These are phyloP conservation scores for Solanum piurae DNA, from an alignment of 257 asterid species.

Conservation along the genomic window DNA sequence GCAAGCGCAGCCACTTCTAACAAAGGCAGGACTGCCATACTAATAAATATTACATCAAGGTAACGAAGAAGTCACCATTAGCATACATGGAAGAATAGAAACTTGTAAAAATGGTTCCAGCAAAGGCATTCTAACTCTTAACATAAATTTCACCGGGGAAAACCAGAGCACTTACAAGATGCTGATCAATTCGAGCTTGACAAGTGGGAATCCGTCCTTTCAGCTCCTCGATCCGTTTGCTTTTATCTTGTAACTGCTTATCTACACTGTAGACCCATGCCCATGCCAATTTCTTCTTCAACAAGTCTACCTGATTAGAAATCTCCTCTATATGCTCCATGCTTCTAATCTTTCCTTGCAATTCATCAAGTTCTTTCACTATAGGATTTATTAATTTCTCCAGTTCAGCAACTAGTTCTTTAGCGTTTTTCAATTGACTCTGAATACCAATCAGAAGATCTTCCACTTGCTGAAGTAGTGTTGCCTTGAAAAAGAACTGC, in stretches of 20 bases:
- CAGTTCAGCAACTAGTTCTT: conserved; percentile 53
- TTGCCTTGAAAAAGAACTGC: conserved; percentile 96
- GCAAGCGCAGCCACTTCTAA: neutral
- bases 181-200: conserved; percentile 56
- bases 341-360: conserved; percentile 69
- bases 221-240: conserved; percentile 39
- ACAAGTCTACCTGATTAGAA: conserved; percentile 44
- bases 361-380: conserved; percentile 66
- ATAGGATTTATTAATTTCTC: conserved; percentile 65
- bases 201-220: conserved; percentile 55
- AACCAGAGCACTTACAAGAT: conserved; percentile 32
- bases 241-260: conserved; percentile 42
- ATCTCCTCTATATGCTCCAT: conserved; percentile 85
- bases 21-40: neutral
- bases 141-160: neutral
- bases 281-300: conserved; percentile 90
- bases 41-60: neutral
- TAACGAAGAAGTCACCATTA: neutral
- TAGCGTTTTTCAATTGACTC: conserved; percentile 46
- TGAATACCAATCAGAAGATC: conserved; percentile 62
- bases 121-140: neutral
- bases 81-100: neutral
- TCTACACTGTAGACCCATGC: conserved; percentile 76
- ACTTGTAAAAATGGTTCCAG: neutral
- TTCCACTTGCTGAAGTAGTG: conserved; percentile 87